A percentile compares a stretch with the other conserved stretches of the same genome.
phyloP scores from a whole-genome alignment of 805 yeast genomes.

The Starmerella etchellsii region DNA sequence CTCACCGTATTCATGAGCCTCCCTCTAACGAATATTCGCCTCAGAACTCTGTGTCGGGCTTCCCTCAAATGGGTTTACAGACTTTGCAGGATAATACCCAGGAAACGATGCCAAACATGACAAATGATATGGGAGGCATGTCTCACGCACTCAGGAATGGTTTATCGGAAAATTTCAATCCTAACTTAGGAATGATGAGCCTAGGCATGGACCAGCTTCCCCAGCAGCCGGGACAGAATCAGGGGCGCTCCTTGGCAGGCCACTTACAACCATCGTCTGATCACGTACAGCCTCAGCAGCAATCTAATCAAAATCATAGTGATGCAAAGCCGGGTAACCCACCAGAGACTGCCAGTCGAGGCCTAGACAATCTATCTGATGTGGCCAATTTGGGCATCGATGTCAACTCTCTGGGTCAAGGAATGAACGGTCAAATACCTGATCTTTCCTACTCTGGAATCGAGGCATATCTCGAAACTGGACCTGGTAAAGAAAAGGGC shows the following conservation, averaged over 20 bases:
- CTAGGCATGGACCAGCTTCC: background rate
- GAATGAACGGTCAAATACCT: background rate
- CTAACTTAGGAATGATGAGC: background rate
- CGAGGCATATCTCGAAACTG: background rate
- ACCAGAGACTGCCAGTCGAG: background rate
- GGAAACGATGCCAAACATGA: background rate
- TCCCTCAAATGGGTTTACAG: no score
- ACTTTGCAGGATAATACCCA: background rate
- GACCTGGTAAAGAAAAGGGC: background rate
- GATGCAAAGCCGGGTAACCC: no score
- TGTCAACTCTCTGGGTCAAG: background rate
- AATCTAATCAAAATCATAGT: background rate
- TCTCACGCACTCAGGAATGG: background rate
- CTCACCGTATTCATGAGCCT: background rate
- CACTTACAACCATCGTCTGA: no score
- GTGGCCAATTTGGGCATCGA: background rate
- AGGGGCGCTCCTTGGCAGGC: no score
- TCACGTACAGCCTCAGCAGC: constrained; percentile 1
- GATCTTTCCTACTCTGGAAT: background rate
- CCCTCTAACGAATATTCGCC: background rate
- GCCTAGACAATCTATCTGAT: background rate
- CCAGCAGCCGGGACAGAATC: background rate
- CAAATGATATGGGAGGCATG: background rate
- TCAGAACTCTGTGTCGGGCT: no score
- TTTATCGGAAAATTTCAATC: background rate